These are phyloP conservation scores for Penicillium sp. DNA, from an alignment of 2,329 filamentous ascomycete species.

Conservation along the genomic window DNA sequence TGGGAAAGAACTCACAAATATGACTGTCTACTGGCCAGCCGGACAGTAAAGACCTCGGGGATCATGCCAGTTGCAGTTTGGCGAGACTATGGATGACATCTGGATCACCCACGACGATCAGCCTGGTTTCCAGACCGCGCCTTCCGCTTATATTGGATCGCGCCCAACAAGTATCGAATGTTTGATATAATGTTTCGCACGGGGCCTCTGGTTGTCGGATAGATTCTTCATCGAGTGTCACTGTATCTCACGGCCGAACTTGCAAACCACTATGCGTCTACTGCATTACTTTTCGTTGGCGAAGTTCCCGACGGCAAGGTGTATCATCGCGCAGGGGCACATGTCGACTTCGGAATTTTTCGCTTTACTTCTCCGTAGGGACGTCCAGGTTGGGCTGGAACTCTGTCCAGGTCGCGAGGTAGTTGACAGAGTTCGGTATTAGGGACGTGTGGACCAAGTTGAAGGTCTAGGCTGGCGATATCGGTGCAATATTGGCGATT, in stretches of 20 bases:
- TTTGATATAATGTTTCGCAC: constrained; percentile 52
- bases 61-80: constrained; percentile 56
- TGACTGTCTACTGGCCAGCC: constrained; percentile 51
- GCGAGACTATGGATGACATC: constrained; percentile 44
- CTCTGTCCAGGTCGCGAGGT: constrained; percentile 57
- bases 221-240: constrained; percentile 51
- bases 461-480: constrained; percentile 46
- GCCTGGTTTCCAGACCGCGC: constrained; percentile 42
- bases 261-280: constrained; percentile 49
- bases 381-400: constrained; percentile 54
- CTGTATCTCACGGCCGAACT: constrained; percentile 42
- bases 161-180: constrained; percentile 46
- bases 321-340: constrained; percentile 54
- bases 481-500: constrained; percentile 58
- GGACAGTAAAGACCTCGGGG: constrained; percentile 47
- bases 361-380: constrained; percentile 55
- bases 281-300: constrained; percentile 50
- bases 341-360: constrained; percentile 56
- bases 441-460: constrained; percentile 57
- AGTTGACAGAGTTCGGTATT: constrained; percentile 50
- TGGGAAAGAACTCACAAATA: constrained; percentile 54
- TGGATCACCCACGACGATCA: constrained; percentile 46
- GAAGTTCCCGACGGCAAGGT: constrained; percentile 31
- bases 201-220: constrained; percentile 49
- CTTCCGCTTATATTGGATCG: constrained; percentile 50